Conservation (phyloP, 805 yeast species). For the Yarrowia divulgata region DNA sequence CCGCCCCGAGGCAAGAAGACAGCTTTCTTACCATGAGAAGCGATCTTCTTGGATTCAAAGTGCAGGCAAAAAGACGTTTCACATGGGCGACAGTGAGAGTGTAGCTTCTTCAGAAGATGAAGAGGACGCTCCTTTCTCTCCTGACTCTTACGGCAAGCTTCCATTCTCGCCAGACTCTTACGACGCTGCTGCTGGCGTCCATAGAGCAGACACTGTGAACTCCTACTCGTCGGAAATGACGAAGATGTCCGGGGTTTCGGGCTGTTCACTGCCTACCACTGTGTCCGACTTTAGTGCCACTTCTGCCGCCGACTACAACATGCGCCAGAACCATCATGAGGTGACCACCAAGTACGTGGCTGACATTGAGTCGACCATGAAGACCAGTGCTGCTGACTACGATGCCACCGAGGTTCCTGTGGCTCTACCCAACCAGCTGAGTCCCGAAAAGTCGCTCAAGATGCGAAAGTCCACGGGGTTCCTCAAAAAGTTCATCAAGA, state of each 20-base stretch:
- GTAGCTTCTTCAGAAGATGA: slow-evolving; percentile 20
- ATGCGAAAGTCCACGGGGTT: slow-evolving; percentile 48
- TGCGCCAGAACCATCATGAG: slow-evolving; percentile 27
- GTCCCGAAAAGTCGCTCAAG: slow-evolving; percentile 43
- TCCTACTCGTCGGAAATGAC: slow-evolving; percentile 24
- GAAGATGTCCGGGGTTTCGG: slow-evolving; percentile 26
- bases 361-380: slow-evolving; percentile 21
- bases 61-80: slow-evolving; percentile 29
- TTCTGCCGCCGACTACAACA: slow-evolving; percentile 30
- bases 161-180: slow-evolving; percentile 17
- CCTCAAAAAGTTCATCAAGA: slow-evolving; percentile 44
- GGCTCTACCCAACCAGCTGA: slow-evolving; percentile 42
- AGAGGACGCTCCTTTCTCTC: slow-evolving; percentile 16
- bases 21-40: slow-evolving; percentile 38
- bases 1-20: slow-evolving; percentile 13
- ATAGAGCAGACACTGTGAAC: slow-evolving; percentile 27
- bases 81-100: slow-evolving; percentile 18
- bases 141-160: slow-evolving; percentile 24
- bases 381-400: background rate
- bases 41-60: slow-evolving; percentile 40
- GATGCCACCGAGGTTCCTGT: slow-evolving; percentile 42
- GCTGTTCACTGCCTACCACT: slow-evolving; percentile 26
- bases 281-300: slow-evolving; percentile 21
- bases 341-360: slow-evolving; percentile 27
- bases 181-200: slow-evolving; percentile 3